Base-by-base conservation (phyloP, 208 protist species). In the Balamuthia mandrillaris region DNA sequence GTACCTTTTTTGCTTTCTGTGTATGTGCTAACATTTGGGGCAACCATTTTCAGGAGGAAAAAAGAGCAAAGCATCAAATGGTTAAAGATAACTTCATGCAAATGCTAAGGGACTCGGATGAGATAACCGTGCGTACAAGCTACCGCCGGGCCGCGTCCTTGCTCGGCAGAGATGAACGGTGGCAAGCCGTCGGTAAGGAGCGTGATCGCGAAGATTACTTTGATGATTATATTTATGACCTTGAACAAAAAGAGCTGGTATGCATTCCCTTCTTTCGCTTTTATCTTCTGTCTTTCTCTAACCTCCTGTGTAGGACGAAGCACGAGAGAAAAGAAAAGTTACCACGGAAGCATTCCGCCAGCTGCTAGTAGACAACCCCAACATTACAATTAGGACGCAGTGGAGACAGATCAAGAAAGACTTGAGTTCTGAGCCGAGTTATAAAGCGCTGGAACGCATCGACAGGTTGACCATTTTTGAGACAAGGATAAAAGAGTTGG, bases 161-260 rank as follows among this genome's bases (percentile, higher is more conserved):
- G 29, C 45, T 74, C 31, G 78, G 77, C 24, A 58, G 54, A 7
- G 87, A 89, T 37, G 37, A 79, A 29, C 63, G 86, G 35, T 90
- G 58, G 66, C 42, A 81, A 2, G 87, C 87, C 7, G 60, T 89
- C 2, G 87, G 89, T 2, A 41, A 29, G 27, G 87, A 90, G 37
- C 27, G 44, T 33, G 85, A 88, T 12, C 29, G 87, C 24, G 78
- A 89, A 33, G 78, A 88, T 9, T n/a, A 89, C 9, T 90, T 88
- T 18, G 37, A 81, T 3, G 33, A 56, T 0, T 86, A 70, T 27
- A 45, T 88, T 21, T 10, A 29, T 10, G 70, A 89, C 4, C 35
- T 88, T 9, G 58, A 90, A 39, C 29, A 47, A 16, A 39, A 49
- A 21, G 63, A 89, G 29, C 16, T 24, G 45, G 49, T 39, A 51